Percentiles rank a stretch among this genome's conserved stretches.
Conservation (phyloP, 441 rosid species). For the Arabidopsis hybrid region DNA sequence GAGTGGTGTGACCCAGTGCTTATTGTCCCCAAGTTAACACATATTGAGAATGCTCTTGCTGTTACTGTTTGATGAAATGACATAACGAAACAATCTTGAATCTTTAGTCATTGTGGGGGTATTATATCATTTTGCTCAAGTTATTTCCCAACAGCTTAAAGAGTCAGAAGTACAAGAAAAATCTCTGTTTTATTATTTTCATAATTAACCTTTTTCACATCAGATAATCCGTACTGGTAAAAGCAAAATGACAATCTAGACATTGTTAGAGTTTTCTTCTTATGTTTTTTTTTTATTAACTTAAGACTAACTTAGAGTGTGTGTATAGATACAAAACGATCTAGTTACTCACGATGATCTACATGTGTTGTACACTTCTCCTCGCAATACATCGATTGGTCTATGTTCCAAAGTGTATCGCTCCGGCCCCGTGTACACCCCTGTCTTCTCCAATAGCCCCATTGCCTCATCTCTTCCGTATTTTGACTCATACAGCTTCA, state of each 20-base stretch:
- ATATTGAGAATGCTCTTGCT: neutral
- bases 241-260: neutral
- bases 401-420: conserved; percentile 84
- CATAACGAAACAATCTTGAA: neutral
- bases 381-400: conserved; percentile 87
- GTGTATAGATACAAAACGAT: conserved; percentile 23
- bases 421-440: conserved; percentile 86
- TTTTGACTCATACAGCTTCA: conserved; percentile 78
- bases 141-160: neutral
- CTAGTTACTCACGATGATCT: conserved; percentile 47
- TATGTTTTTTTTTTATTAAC: neutral
- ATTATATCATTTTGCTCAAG: no score
- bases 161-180: neutral
- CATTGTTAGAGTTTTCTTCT: neutral
- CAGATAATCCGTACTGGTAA: neutral
- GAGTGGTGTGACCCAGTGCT: neutral
- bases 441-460: conserved; percentile 84
- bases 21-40: no score
- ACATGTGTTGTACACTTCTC: conserved; percentile 83
- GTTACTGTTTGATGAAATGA: neutral
- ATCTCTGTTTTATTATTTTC: neutral
- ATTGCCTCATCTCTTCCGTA: conserved; percentile 81
- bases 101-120: no score
- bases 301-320: neutral
- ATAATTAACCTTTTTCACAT: neutral